phyloP scores from a whole-genome alignment of 2,329 filamentous ascomycete species.

The Alternaria dauci region DNA sequence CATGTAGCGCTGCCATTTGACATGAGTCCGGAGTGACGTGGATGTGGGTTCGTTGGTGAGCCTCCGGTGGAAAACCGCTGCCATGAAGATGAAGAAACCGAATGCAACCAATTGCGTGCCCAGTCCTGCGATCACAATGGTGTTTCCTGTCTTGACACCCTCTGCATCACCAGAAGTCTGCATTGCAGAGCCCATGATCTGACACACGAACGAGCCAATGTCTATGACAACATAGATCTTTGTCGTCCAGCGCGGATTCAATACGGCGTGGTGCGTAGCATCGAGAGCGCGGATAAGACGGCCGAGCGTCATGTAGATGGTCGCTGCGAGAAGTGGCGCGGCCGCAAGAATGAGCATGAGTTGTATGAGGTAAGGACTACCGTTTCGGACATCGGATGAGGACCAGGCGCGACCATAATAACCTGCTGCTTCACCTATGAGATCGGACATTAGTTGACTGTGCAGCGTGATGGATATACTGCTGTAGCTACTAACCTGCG shows the following conservation, averaged over 20 bases:
- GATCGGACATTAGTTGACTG: not conserved
- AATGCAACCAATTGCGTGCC: constrained; percentile 26
- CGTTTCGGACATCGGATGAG: constrained; percentile 20
- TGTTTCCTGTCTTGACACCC: constrained; percentile 6
- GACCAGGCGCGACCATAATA: constrained; percentile 29
- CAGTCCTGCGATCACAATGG: constrained; percentile 24
- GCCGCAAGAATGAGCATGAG: constrained; percentile 56
- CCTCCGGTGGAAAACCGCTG: constrained; percentile 20
- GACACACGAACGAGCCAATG: constrained; percentile 29
- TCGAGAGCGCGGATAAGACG: constrained; percentile 53
- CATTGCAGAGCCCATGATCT: constrained; percentile 31
- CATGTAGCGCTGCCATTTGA: constrained; percentile 22
- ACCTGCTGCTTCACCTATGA: constrained; percentile 28
- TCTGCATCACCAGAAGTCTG: constrained; percentile 21
- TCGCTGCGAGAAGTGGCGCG: constrained; percentile 60
- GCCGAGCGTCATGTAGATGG: constrained; percentile 60
- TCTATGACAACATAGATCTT: constrained; percentile 34
- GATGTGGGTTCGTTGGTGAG: constrained; percentile 16
- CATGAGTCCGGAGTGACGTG: constrained; percentile 1
- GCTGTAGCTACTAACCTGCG: constrained; percentile 51
- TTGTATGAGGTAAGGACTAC: constrained; percentile 53
- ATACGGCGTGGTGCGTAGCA: constrained; percentile 50
- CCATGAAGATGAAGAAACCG: constrained; percentile 21
- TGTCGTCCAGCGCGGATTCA: constrained; percentile 45
- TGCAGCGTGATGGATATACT: not conserved